These are phyloP conservation scores for Infundibulicybe gibba DNA, from an alignment of 768 basidiomycete genomes.

Conservation along the genomic window DNA sequence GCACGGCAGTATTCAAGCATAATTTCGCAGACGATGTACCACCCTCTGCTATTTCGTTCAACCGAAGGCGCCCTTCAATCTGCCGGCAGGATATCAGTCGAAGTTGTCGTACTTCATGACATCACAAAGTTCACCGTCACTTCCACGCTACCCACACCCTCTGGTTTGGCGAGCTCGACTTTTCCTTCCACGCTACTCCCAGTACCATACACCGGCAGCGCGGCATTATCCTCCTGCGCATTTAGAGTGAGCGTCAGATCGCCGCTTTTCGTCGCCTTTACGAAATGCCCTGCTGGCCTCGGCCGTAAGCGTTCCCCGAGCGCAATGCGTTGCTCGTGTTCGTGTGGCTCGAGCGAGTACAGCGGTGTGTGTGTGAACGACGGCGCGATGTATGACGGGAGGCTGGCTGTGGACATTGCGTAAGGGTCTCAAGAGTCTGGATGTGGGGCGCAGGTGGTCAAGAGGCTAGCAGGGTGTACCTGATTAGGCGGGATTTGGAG, in stretches of 20 bases:
- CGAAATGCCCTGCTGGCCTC: conserved; percentile 44
- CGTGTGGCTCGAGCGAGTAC: conserved; percentile 53
- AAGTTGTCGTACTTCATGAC: neutral
- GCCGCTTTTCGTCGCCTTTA: conserved; percentile 58
- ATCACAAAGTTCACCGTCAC: conserved; percentile 49
- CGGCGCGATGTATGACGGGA: conserved; percentile 43
- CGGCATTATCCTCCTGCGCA: conserved; percentile 46
- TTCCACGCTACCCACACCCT: conserved; percentile 57
- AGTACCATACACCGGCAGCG: conserved; percentile 56
- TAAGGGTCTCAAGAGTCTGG: no score
- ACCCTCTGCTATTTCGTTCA: conserved; percentile 67
- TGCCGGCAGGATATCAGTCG: conserved; percentile 19
- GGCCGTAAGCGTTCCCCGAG: conserved; percentile 33
- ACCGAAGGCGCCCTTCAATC: conserved; percentile 57
- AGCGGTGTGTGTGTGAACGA: conserved; percentile 35
- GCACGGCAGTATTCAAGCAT: conserved; percentile 44
- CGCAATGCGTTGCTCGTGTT: conserved; percentile 51
- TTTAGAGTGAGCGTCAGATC: conserved; percentile 46
- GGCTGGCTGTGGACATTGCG: conserved; percentile 50
- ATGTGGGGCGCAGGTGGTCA: no score
- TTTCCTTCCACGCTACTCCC: conserved; percentile 50
- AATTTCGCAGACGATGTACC: conserved; percentile 51
- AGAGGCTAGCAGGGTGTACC: no score
- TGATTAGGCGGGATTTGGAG: no score
- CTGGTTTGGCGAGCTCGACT: conserved; percentile 51